These are phyloP conservation scores for Petunia axillaris DNA, from an alignment of 257 asterid genomes.

Conservation along the genomic window DNA sequence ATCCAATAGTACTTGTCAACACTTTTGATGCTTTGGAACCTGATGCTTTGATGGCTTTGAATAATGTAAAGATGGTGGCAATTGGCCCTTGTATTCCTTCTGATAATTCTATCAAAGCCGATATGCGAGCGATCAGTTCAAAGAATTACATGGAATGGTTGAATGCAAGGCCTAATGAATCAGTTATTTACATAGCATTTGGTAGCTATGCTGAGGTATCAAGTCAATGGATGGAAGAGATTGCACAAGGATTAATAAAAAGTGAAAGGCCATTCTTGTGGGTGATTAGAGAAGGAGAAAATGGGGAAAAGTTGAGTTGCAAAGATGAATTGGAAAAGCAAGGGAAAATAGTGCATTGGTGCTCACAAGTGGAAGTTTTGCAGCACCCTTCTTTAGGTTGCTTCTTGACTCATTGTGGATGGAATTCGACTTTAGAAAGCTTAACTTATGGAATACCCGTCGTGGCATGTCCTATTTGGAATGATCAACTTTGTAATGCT, in stretches of 20 bases:
- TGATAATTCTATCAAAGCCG: slow-evolving; percentile 6
- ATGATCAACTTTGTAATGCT: slow-evolving; percentile 52
- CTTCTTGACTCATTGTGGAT: too few relatives aligned
- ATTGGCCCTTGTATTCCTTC: slow-evolving; percentile 33
- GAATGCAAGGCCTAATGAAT: slow-evolving; percentile 19
- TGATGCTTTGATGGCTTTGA: neutral
- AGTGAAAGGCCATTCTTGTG: slow-evolving; percentile 36
- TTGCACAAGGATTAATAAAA: slow-evolving; percentile 31
- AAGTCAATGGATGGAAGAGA: slow-evolving; percentile 28
- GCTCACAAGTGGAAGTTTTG: neutral
- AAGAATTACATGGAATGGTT: slow-evolving; percentile 28
- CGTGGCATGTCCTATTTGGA: slow-evolving; percentile 53
- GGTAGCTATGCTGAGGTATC: slow-evolving; percentile 17
- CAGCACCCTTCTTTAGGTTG: too few relatives aligned
- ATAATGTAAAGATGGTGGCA: neutral
- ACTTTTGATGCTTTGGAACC: neutral
- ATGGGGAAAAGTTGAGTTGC: neutral
- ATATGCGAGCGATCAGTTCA: neutral
- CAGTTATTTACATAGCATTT: slow-evolving; percentile 4
- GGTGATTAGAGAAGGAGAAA: slow-evolving; percentile 21
- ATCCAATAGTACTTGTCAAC: slow-evolving; percentile 17
- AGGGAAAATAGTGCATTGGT: slow-evolving; percentile 12
- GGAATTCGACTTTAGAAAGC: neutral
- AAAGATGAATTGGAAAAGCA: slow-evolving; percentile 3
- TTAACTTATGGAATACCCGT: neutral